Conservation (phyloP, 345 rosid genomes). For the Eutrema japonicum region DNA sequence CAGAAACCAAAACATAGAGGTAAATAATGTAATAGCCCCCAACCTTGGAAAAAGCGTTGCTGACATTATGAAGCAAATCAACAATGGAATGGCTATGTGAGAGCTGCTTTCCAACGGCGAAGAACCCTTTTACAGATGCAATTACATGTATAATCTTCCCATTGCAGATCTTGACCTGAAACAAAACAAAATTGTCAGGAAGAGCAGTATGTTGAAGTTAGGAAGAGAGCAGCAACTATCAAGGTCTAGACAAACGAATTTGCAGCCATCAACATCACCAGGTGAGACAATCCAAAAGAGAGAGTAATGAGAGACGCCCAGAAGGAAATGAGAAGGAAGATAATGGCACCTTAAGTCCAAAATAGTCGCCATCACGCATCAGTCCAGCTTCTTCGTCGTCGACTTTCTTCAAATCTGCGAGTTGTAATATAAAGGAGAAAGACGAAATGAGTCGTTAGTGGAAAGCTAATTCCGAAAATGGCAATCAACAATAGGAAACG, state of each 20-base stretch:
- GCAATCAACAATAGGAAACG: neutral
- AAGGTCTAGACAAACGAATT: neutral
- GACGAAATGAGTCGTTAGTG: neutral
- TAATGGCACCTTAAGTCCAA: slow-evolving; percentile 46
- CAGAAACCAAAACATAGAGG: neutral
- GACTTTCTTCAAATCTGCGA: slow-evolving; percentile 52
- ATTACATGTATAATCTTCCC: slow-evolving; percentile 74
- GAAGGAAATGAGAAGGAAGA: neutral
- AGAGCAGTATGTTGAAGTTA: neutral
- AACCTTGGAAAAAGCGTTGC: slow-evolving; percentile 79
- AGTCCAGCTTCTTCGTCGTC: slow-evolving; percentile 45
- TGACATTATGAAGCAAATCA: slow-evolving; percentile 78
- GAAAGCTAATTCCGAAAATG: slow-evolving; percentile 1
- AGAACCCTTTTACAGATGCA: slow-evolving; percentile 80
- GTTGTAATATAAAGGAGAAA: neutral
- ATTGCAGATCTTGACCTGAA: slow-evolving; percentile 67
- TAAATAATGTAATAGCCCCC: slow-evolving; percentile 31
- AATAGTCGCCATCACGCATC: slow-evolving; percentile 31
- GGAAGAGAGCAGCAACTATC: neutral
- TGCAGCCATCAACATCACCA: slow-evolving; percentile 2
- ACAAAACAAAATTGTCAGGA: neutral
- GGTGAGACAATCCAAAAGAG: neutral
- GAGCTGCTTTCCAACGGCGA: slow-evolving; percentile 70
- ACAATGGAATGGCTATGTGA: slow-evolving; percentile 68
- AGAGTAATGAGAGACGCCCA: neutral